phyloP scores from a whole-genome alignment of 2,329 filamentous ascomycete species.

The Diaporthe humulicola region DNA sequence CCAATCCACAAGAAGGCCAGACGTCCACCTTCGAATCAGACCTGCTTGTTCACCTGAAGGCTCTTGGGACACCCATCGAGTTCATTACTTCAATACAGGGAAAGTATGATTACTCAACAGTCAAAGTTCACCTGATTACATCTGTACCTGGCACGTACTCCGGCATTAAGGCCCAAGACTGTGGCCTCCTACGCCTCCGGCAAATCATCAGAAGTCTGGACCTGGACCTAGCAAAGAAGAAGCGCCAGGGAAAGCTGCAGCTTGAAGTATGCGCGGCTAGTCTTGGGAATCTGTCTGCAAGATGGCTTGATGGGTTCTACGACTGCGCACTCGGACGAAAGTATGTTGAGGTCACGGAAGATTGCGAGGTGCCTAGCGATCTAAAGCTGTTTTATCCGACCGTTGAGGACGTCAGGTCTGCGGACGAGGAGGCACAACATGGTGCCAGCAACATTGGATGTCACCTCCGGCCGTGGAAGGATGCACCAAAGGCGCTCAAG shows the following conservation, averaged over 20 bases:
- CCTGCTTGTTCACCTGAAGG: slow-evolving; percentile 42
- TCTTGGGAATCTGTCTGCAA: slow-evolving; percentile 42
- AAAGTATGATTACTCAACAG: slow-evolving; percentile 43
- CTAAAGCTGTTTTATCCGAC: slow-evolving; percentile 45
- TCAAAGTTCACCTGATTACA: slow-evolving; percentile 44
- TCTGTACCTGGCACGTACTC: slow-evolving; percentile 43
- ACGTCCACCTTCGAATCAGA: slow-evolving; percentile 41
- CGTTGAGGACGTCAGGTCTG: slow-evolving; percentile 40
- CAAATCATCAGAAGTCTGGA: slow-evolving; percentile 38
- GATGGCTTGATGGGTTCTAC: slow-evolving; percentile 44
- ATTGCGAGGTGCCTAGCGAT: slow-evolving; percentile 33
- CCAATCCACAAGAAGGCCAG: not conserved
- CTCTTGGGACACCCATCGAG: slow-evolving; percentile 40
- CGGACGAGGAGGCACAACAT: slow-evolving; percentile 38
- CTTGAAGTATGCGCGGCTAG: slow-evolving; percentile 45
- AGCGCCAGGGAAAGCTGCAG: slow-evolving; percentile 36
- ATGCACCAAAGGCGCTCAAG: slow-evolving; percentile 41
- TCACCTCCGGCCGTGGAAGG: slow-evolving; percentile 43
- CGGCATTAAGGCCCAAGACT: slow-evolving; percentile 42
- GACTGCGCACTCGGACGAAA: slow-evolving; percentile 43
- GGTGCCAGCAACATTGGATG: slow-evolving; percentile 45
- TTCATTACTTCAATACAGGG: slow-evolving; percentile 44
- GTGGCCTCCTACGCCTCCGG: slow-evolving; percentile 44
- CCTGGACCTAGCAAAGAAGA: slow-evolving; percentile 37
- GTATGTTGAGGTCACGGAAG: slow-evolving; percentile 32